These are phyloP conservation scores for Chionographis japonica DNA, from an alignment of 106 monocot genomes.

Conservation along the genomic window DNA sequence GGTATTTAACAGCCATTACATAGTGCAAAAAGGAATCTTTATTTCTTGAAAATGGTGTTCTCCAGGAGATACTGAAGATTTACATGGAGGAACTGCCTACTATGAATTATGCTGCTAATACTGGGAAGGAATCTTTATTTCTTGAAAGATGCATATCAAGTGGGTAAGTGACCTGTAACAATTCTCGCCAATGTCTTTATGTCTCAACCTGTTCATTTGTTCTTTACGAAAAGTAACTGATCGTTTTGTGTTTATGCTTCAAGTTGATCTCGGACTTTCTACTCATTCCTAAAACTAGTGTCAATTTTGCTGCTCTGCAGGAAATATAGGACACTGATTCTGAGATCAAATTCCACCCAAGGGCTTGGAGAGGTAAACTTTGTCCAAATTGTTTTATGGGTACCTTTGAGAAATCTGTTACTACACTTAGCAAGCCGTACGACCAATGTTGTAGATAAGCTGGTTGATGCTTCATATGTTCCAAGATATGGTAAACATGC, in stretches of 20 bases:
- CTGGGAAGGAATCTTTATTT: constrained; percentile 52
- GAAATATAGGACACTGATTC: constrained; percentile 51
- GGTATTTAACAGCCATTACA: neutral
- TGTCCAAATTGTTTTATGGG: neutral
- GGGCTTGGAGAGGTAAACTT: constrained; percentile 38
- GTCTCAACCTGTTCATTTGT: neutral
- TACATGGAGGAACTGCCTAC: constrained; percentile 55
- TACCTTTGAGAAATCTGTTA: neutral
- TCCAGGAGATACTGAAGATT: constrained; percentile 43
- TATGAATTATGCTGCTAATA: constrained; percentile 72
- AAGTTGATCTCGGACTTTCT: neutral
- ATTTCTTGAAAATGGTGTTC: neutral
- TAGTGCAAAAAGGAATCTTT: no score
- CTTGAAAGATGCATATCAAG: constrained; percentile 48
- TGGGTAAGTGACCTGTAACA: constrained; percentile 25
- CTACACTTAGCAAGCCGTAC: neutral
- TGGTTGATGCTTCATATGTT: no score
- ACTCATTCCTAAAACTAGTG: neutral
- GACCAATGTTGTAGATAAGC: neutral
- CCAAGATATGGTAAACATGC: no score
- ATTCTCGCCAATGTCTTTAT: neutral
- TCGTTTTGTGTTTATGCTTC: neutral
- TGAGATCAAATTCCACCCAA: constrained; percentile 25
- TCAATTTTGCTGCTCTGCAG: constrained; percentile 20
- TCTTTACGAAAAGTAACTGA: neutral